These are phyloP conservation scores for Cyclocybe aegerita DNA, from an alignment of 768 basidiomycete species.

Conservation along the genomic window DNA sequence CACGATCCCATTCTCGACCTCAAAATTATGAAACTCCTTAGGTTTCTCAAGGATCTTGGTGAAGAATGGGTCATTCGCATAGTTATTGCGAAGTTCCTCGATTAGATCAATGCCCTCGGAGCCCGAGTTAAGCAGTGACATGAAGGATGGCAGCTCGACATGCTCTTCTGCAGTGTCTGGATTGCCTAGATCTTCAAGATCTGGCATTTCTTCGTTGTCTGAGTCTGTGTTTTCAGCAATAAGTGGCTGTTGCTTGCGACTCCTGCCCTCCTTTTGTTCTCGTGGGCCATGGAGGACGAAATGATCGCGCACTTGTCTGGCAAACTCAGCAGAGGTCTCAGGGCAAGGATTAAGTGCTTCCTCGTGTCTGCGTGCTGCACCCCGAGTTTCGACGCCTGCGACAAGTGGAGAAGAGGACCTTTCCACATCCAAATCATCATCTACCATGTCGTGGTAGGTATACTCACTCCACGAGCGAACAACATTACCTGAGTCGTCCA, in stretches of 20 bases:
- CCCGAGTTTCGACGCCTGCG: not conserved
- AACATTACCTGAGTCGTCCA: constrained; percentile 15
- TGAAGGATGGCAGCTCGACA: not conserved
- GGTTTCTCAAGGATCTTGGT: constrained; percentile 16
- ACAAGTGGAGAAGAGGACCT: not conserved
- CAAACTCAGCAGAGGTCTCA: constrained; percentile 19
- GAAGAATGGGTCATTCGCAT: constrained; percentile 16
- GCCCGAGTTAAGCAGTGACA: not conserved
- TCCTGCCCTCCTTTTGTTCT: constrained; percentile 23
- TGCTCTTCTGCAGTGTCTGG: too few species aligned
- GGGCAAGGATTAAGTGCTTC: constrained; percentile 8
- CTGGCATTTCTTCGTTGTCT: not conserved
- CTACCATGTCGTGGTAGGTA: constrained; percentile 16
- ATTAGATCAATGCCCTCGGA: constrained; percentile 3
- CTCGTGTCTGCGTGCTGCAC: not conserved
- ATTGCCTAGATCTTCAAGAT: too few species aligned
- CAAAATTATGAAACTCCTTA: constrained; percentile 18
- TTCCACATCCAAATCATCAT: constrained; percentile 4
- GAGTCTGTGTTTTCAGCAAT: not conserved
- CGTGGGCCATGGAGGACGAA: constrained; percentile 26
- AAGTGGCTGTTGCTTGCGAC: not conserved
- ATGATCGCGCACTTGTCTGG: constrained; percentile 14
- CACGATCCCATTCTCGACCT: constrained; percentile 14
- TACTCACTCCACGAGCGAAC: constrained; percentile 14
- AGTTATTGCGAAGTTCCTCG: constrained; percentile 7